Evolutionary conservation across 2,329 filamentous ascomycete genomes (phyloP), one percentile per base, ranked within the genome.

Genomic region (Chaetomium globosum): DNA sequence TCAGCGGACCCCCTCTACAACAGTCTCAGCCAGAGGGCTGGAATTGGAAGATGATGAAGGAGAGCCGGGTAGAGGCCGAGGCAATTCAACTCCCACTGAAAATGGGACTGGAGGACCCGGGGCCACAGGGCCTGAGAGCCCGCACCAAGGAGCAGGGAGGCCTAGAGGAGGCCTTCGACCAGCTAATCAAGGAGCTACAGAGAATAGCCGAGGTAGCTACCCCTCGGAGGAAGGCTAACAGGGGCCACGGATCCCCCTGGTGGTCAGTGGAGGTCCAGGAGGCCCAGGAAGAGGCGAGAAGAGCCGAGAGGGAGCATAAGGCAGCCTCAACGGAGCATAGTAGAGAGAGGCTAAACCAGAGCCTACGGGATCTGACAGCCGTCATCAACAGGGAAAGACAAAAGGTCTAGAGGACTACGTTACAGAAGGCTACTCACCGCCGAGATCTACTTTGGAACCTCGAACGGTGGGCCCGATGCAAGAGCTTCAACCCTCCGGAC

Each of bases 301-400:
- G 23, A 19, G 56, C 56, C 43, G 56, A 59, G 28, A 59, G 43
- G 19, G 28, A 23, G 56, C 51, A 33, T 26, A 49, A 28, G 56
- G 26, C 23, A 51, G 43, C 56, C 56, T 43, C 8, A 12, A 16
- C 28, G 10, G 28, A 19, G 21, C 10, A 57, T 12, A 21, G 4
- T 8, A 48, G 19, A 28, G 26, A 51, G 9, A 59, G 28, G 28
- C 43, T 49, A 6, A 49, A 16, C 56, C 7, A 59, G n/a, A 8
- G 56, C 39, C 43, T 49, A 49, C 39, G 43, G n/a, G 33, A 2
- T 21, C 21, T 39, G 1, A 23, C 16, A 43, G n/a, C 33, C 16
- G 28, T 33, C 19, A 43, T 43, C 10, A 39, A 26, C 2, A 43
- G 12, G 33, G 33, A 43, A 4, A 57, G 28, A 19, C 28, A 10